Evolutionary conservation across 2,329 filamentous ascomycete species (phyloP).

Genomic region (Fusarium sp.): DNA sequence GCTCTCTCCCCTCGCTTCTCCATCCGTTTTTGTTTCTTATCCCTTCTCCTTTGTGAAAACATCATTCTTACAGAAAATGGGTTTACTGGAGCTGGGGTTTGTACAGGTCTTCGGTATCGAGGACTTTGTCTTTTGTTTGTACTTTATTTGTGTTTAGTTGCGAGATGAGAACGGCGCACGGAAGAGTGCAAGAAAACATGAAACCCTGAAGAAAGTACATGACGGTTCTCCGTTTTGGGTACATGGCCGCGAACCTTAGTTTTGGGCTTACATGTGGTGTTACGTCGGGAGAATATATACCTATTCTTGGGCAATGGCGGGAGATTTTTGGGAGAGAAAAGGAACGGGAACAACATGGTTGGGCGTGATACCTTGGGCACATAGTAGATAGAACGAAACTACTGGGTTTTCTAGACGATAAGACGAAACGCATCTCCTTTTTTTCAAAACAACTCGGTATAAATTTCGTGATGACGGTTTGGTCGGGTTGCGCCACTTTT

Average conservation of each 20-base stretch:
- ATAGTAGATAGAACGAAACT: constrained; percentile 26
- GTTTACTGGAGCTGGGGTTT: constrained; percentile 23
- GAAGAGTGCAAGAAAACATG: constrained; percentile 4
- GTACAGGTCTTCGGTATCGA: constrained; percentile 4
- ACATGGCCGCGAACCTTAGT: constrained; percentile 40
- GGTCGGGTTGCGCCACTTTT: constrained; percentile 31
- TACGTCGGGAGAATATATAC: constrained; percentile 41
- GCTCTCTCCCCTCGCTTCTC: constrained; percentile 11
- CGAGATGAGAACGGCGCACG: constrained; percentile 28
- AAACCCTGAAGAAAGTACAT: constrained; percentile 1
- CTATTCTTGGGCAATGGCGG: constrained; percentile 13
- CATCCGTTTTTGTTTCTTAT: constrained; percentile 31
- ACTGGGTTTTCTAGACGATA: constrained; percentile 32
- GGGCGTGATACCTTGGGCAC: constrained; percentile 13
- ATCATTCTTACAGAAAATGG: constrained; percentile 18
- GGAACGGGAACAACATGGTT: constrained; percentile 11
- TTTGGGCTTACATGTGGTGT: constrained; percentile 43
- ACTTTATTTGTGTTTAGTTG: constrained; percentile 40
- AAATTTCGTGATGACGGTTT: constrained; percentile 4
- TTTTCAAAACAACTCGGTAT: background rate
- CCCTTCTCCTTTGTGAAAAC: constrained; percentile 30
- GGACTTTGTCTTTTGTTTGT: constrained; percentile 38
- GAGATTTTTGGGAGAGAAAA: constrained; percentile 25
- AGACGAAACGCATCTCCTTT: constrained; percentile 38
- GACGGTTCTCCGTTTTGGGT: constrained; percentile 29